Evolutionary conservation across 169 alveolate genomes (phyloP).

Genomic region (Cryptosporidium ubiquitum): DNA sequence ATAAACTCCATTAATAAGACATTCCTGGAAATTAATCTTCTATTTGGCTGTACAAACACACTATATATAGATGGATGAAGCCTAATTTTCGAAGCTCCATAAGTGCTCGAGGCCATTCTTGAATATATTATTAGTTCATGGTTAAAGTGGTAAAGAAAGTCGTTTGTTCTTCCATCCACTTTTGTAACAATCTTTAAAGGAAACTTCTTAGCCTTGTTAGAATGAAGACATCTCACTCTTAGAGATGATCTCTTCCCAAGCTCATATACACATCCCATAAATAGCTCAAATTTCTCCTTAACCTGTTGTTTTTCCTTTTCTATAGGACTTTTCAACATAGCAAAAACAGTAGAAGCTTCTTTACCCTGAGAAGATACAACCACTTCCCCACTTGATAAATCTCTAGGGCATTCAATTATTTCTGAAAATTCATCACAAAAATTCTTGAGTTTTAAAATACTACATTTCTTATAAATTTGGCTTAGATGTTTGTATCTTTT

Average conservation of each 20-base stretch:
- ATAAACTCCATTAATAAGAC: slow-evolving; percentile 50
- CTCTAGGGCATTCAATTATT: slow-evolving; percentile 7
- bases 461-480: slow-evolving; percentile 27
- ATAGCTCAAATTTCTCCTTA: slow-evolving; percentile 35
- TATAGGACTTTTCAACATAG: background rate
- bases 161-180: slow-evolving; percentile 66
- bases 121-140: slow-evolving; percentile 52
- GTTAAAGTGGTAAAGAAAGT: slow-evolving; percentile 59
- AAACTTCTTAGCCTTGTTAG: slow-evolving; percentile 29
- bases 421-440: slow-evolving; percentile 15
- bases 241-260: slow-evolving; percentile 44
- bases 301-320: background rate
- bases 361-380: slow-evolving; percentile 46
- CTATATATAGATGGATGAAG: slow-evolving; percentile 71
- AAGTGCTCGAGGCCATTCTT: slow-evolving; percentile 52
- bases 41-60: slow-evolving; percentile 11
- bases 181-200: slow-evolving; percentile 35
- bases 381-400: background rate
- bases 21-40: slow-evolving; percentile 23
- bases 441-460: slow-evolving; percentile 8
- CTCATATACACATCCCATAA: slow-evolving; percentile 62
- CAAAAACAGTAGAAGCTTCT: slow-evolving; percentile 69
- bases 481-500: slow-evolving; percentile 49
- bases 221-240: slow-evolving; percentile 49
- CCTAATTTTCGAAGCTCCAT: slow-evolving; percentile 25